Percentiles rank a stretch among this genome's conserved stretches.
These are phyloP conservation scores for Linnemannia elongata DNA, from an alignment of 192 early-diverging fungal species.

Conservation along the genomic window DNA sequence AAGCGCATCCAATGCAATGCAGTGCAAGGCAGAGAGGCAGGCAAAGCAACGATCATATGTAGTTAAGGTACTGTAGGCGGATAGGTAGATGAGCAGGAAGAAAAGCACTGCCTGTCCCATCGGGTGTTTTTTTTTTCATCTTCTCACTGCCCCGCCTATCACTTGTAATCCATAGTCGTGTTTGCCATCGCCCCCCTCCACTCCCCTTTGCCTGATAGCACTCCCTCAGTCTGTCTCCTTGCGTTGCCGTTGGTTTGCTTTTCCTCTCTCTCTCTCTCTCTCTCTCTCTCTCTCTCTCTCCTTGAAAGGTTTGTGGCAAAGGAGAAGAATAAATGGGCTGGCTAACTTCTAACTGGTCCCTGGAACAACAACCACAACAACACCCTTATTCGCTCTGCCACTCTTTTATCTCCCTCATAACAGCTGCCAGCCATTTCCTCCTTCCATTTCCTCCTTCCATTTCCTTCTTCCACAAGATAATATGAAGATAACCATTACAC, in stretches of 20 bases:
- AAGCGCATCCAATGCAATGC: not conserved
- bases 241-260: too few relatives aligned
- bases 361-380: not conserved
- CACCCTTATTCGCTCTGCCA: not conserved
- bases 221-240: too few relatives aligned
- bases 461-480: not conserved
- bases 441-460: not conserved
- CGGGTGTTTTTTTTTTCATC: not conserved
- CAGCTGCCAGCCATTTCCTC: too few relatives aligned
- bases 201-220: too few relatives aligned
- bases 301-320: too few relatives aligned
- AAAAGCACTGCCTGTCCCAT: not conserved
- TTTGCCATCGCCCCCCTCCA: constrained; percentile 4
- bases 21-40: too few relatives aligned
- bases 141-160: not conserved
- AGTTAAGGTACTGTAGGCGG: too few relatives aligned
- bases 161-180: not conserved
- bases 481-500: not conserved
- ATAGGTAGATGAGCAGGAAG: too few relatives aligned
- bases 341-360: not conserved
- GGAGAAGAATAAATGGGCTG: not conserved
- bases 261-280: not conserved
- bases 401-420: not conserved
- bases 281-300: too few relatives aligned
- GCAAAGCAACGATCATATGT: too few relatives aligned